Conservation (phyloP, 1,139 yeast genomes). For the Saccharomyces hybrid region DNA sequence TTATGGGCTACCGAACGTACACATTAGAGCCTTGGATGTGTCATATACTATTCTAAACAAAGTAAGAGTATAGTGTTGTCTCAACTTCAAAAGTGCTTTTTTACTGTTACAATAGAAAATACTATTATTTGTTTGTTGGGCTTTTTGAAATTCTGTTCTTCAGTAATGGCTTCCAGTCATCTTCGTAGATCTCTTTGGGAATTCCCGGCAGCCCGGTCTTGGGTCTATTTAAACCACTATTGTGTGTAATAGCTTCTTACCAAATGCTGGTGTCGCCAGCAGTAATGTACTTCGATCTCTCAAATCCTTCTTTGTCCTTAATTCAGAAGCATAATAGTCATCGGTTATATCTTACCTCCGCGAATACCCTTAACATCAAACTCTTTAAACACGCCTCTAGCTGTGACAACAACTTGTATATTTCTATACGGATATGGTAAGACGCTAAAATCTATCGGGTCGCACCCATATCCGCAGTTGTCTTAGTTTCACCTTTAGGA, state of each 20-base stretch:
- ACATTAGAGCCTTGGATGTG: too few species aligned
- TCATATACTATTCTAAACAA: not conserved
- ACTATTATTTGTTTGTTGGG: not conserved
- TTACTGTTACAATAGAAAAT: not conserved
- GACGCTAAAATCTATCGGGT: slow-evolving; percentile 69
- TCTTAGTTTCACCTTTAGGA: slow-evolving; percentile 69
- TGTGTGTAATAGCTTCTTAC: slow-evolving; percentile 46
- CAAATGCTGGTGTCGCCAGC: slow-evolving; percentile 29
- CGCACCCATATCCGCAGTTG: slow-evolving; percentile 49
- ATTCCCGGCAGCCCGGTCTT: slow-evolving; percentile 58
- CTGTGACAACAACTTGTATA: slow-evolving; percentile 84
- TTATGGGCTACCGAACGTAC: too few species aligned
- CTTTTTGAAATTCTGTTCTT: slow-evolving; percentile 55
- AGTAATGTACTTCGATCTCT: slow-evolving; percentile 28
- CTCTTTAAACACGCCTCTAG: slow-evolving; percentile 80
- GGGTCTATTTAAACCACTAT: slow-evolving; percentile 40
- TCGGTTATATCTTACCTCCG: slow-evolving; percentile 76
- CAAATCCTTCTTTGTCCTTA: slow-evolving; percentile 49
- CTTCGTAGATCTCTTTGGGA: slow-evolving; percentile 50
- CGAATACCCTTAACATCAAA: slow-evolving; percentile 81
- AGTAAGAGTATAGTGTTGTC: not conserved
- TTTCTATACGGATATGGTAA: slow-evolving; percentile 90
- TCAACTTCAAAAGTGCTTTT: not conserved
- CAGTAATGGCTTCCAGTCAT: slow-evolving; percentile 50
- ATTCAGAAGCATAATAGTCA: slow-evolving; percentile 79